Evolutionary conservation across 805 yeast species (phyloP).

Genomic region (Pichia thaimueangensis): DNA sequence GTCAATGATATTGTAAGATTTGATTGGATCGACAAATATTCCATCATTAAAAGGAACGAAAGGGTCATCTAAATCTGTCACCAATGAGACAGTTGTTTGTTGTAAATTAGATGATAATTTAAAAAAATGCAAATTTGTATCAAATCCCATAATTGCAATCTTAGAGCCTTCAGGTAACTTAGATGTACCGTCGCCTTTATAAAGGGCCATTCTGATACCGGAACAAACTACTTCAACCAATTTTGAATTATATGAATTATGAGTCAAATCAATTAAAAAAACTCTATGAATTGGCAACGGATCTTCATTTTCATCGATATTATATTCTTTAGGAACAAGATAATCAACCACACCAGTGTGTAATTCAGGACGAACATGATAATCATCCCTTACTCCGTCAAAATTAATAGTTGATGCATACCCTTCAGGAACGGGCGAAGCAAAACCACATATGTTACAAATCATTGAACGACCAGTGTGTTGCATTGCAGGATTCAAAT

Average conservation of each 20-base stretch:
- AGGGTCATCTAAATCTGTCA: constrained; percentile 68
- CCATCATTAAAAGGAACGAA: constrained; percentile 79
- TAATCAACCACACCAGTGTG: constrained; percentile 81
- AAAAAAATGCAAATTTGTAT: constrained; percentile 64
- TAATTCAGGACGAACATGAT: constrained; percentile 64
- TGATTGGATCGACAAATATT: constrained; percentile 71
- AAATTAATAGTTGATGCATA: constrained; percentile 59
- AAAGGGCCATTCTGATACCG: constrained; percentile 44
- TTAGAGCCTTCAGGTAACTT: constrained; percentile 38
- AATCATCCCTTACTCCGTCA: constrained; percentile 58
- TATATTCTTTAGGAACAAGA: constrained; percentile 68
- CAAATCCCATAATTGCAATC: constrained; percentile 71
- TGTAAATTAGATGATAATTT: constrained; percentile 54
- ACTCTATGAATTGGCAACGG: constrained; percentile 21
- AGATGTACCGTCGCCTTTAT: constrained; percentile 32
- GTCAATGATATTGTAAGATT: constrained; percentile 57
- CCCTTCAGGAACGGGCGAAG: constrained; percentile 61
- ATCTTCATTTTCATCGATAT: constrained; percentile 31
- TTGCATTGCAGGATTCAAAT: constrained; percentile 78
- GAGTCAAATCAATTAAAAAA: constrained; percentile 64
- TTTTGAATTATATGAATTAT: constrained; percentile 64
- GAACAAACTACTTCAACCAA: constrained; percentile 14
- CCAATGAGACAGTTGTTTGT: constrained; percentile 51
- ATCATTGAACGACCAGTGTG: constrained; percentile 57
- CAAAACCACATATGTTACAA: constrained; percentile 84